Evolutionary conservation across 805 yeast genomes (phyloP).

Genomic region (Lipomyces yamanashiensis): DNA sequence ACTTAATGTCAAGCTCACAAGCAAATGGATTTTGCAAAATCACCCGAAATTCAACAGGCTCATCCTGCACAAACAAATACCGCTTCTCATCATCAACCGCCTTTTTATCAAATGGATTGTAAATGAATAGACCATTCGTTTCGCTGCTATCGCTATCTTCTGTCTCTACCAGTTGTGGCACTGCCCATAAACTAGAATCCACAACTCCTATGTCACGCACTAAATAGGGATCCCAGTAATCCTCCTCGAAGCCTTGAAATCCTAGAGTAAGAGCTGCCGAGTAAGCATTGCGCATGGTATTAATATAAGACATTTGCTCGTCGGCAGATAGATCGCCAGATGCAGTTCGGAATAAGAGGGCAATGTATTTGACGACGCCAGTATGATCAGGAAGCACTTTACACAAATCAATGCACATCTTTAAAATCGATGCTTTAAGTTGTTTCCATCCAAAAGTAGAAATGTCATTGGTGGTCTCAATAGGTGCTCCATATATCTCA

Average conservation of each 20-base stretch:
- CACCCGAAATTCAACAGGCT: constrained; percentile 61
- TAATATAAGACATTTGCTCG: constrained; percentile 26
- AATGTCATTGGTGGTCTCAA: constrained; percentile 37
- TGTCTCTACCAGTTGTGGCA: constrained; percentile 12
- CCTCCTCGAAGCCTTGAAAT: constrained; percentile 35
- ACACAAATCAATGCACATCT: constrained; percentile 58
- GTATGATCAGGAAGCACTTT: constrained; percentile 55
- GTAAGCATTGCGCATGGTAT: constrained; percentile 26
- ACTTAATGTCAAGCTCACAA: constrained; percentile 66
- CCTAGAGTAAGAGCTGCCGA: constrained; percentile 25
- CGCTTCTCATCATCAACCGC: constrained; percentile 37
- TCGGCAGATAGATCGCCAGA: constrained; percentile 23
- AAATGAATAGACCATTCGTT: constrained; percentile 50
- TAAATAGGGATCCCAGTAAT: constrained; percentile 77
- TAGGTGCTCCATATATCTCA: constrained; percentile 55
- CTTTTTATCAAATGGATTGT: constrained; percentile 58
- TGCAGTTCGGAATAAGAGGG: constrained; percentile 28
- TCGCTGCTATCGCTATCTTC: constrained; percentile 13
- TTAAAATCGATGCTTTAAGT: constrained; percentile 61
- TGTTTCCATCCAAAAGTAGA: constrained; percentile 55
- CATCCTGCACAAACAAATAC: constrained; percentile 60
- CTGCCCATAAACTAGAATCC: constrained; percentile 35
- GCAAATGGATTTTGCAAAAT: constrained; percentile 78
- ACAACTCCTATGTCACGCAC: constrained; percentile 56
- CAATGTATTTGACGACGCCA: constrained; percentile 45